phyloP scores from a whole-genome alignment of 352 stramenopile species.

The Phytophthora palmivora region DNA sequence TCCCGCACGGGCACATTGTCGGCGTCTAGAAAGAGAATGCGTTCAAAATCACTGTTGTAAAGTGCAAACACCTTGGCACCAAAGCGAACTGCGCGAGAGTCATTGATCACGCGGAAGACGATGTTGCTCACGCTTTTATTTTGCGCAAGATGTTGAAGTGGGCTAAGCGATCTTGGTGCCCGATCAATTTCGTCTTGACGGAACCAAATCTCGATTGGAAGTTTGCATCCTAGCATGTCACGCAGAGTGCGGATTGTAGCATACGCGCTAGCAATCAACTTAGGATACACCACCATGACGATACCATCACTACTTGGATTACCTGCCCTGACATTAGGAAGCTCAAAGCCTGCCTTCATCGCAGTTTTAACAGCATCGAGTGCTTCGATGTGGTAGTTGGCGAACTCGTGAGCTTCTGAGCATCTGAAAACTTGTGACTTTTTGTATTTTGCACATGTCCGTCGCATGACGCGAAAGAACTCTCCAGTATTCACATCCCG shows the following conservation, averaged over 20 bases:
- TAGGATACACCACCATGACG: constrained; percentile 31
- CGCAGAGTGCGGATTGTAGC: constrained; percentile 23
- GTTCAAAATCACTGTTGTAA: constrained; percentile 50
- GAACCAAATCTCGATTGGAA: constrained; percentile 31
- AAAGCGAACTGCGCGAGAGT: constrained; percentile 49
- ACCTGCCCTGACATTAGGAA: constrained; percentile 11
- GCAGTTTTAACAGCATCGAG: neutral
- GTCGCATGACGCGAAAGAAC: constrained; percentile 67
- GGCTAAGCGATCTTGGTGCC: constrained; percentile 10
- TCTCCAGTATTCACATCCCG: constrained; percentile 48
- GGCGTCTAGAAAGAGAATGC: constrained; percentile 58
- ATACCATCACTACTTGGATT: constrained; percentile 16
- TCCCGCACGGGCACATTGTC: constrained; percentile 59
- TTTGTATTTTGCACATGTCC: constrained; percentile 52
- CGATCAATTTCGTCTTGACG: constrained; percentile 25
- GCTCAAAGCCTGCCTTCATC: constrained; percentile 26
- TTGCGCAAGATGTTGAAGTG: constrained; percentile 29
- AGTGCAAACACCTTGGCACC: constrained; percentile 71
- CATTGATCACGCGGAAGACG: constrained; percentile 50
- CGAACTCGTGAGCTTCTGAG: constrained; percentile 52
- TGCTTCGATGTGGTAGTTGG: constrained; percentile 49
- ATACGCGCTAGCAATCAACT: constrained; percentile 22
- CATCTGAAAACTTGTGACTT: constrained; percentile 48
- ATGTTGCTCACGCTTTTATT: constrained; percentile 13
- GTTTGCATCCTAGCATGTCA: constrained; percentile 15